Evolutionary conservation across 2,329 filamentous ascomycete genomes (phyloP), one percentile per base, ranked within the genome.

Genomic region (Conoideocrella luteorostrata): DNA sequence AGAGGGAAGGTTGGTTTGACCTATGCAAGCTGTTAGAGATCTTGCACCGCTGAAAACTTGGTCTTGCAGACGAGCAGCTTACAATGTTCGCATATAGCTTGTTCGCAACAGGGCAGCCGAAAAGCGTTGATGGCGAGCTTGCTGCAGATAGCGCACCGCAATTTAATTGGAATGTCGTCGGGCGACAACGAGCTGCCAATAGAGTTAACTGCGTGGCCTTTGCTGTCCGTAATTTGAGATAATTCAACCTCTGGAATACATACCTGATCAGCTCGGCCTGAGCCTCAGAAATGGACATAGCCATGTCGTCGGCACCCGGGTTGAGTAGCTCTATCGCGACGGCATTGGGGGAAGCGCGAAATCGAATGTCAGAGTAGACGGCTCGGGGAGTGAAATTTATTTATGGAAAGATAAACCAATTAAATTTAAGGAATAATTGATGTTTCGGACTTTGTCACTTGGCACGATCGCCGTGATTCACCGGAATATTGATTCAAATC

Each of bases 61-160:
- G 20, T 21, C 17, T 32, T 7, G 12, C n/a, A 52, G 6, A 12
- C 34, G 18, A 42, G 22, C n/a, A 28, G 43, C 55, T 43, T 49
- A 96, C 93, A 98, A 52, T 73, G 77, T 59, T 91, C 86, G 72
- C 93, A 97, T 46, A 97, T 95, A 32, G 86, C 84, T 61, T 95
- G 91, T 59, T 96, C 93, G 65, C 93, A 98, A 67, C 93, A 98
- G 2, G 90, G 88, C 22, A 96, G 74, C 50, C 90, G 86, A 63
- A 88, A 95, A 7, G 91, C 88, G 62, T 96, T 94, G 51, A 95
- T 72, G 23, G 89, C 90, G 46, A 97, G 75, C 64, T 87, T 89
- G 69, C 86, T 93, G 68, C 93, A 98, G 55, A 88, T 87, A 41
- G 88, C 88, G 72, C 93, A 98, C 66, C 90, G 86, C 51, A 98